phyloP scores from a whole-genome alignment of 495 filamentous ascomycete genomes.

The Aspergillus mulundensis region DNA sequence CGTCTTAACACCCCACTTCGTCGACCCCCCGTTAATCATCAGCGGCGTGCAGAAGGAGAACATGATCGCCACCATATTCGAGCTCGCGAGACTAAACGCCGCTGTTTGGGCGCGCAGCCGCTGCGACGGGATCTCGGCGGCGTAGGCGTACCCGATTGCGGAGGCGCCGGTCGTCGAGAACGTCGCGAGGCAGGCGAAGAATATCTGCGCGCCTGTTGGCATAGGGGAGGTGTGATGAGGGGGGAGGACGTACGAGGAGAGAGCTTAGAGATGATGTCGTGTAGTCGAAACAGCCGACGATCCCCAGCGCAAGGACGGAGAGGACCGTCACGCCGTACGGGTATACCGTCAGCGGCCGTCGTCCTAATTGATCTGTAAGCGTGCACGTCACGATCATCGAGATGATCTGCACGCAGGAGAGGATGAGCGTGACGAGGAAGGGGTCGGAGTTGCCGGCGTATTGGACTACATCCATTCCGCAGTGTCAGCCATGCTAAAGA shows the following conservation, averaged over 20 bases:
- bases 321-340: conserved; percentile 34
- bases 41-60: conserved; percentile 42
- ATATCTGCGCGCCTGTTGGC: conserved; percentile 28
- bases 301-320: conserved; percentile 35
- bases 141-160: conserved; percentile 40
- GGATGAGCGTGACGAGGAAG: conserved; percentile 39
- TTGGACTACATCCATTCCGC: conserved; percentile 24
- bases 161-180: conserved; percentile 41
- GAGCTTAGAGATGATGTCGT: conserved; percentile 22
- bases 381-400: conserved; percentile 32
- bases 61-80: conserved; percentile 37
- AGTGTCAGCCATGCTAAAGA: not conserved
- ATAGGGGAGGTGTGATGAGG: no score
- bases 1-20: conserved; percentile 38
- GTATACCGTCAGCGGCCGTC: conserved; percentile 36
- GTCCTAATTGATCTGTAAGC: conserved; percentile 34
- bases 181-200: conserved; percentile 33
- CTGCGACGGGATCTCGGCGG: conserved; percentile 36
- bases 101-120: conserved; percentile 38
- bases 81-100: conserved; percentile 33
- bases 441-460: conserved; percentile 37
- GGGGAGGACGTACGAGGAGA: conserved; percentile 1
- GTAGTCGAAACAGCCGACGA: conserved; percentile 41
- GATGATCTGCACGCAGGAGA: conserved; percentile 37
- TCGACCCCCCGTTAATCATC: conserved; percentile 34